Evolutionary conservation across 1,139 yeast species (phyloP), one percentile per base, ranked within the genome.

Genomic region (Yamadazyma sp.): DNA sequence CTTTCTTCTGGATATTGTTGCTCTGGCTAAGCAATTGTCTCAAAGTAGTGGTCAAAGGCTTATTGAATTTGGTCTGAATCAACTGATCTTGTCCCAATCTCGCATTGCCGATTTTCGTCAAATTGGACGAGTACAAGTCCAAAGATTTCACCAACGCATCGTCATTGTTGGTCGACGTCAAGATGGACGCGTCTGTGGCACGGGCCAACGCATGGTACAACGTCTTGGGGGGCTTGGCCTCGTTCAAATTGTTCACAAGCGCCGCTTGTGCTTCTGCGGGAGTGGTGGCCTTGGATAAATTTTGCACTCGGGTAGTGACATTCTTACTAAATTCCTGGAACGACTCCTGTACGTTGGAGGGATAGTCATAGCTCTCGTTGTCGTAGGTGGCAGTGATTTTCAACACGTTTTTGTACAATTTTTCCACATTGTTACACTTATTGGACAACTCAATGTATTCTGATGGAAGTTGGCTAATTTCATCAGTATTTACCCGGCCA

Each of bases 251-350:
- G 42, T 59, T 62, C 31, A 83, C 67, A 44, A 87, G 66, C 17
- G 88, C 87, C 14, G 85, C 79, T 62, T 86, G 95, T 1, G 94
- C 95, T 58, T 88, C 96, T 11, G 82, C 78, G 4, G 94, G 88
- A 14, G 86, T 76, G 34, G 86, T 78, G 16, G 92, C 96, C 54
- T 76, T 78, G 20, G 90, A 76, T 48, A 86, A 71, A 45, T 80
- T 86, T 40, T 76, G 70, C 34, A 86, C 86, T 54, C 88, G 77
- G 39, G 73, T 73, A 37, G 83, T 69, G 45, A 87, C 74, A 46
- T 77, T 78, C 61, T 81, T 82, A 39, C 90, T 81, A 45, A 87
- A 76, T 47, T 86, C 94, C 37, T 75, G 73, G 48, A 87, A 77
- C 14, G 92, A 82, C 57, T 87, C 96, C 53, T 73, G 81, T 41